Conservation (phyloP, 805 yeast genomes). For the Clavispora vitiphila region DNA sequence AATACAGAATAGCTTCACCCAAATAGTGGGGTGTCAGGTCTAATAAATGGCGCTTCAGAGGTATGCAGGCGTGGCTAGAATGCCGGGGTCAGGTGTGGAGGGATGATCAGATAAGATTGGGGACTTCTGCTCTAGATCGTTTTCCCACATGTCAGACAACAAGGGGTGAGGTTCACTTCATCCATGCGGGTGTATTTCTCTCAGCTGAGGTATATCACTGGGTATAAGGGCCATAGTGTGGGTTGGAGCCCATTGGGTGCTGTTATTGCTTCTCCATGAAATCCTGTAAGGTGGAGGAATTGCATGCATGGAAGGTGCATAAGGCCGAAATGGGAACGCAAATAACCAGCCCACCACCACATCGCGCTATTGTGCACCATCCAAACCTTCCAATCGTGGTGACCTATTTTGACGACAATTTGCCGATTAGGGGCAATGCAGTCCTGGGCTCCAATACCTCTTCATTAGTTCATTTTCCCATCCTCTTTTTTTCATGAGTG, state of each 20-base stretch:
- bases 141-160: too few species aligned
- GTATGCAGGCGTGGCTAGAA: not conserved
- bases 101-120: not conserved
- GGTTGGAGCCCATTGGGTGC: too few species aligned
- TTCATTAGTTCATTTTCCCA: too few species aligned
- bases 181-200: too few species aligned
- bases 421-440: too few species aligned
- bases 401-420: too few species aligned
- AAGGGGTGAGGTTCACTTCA: too few species aligned
- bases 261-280: not conserved
- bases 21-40: slow-evolving; percentile 1
- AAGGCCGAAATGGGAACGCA: not conserved
- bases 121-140: too few species aligned
- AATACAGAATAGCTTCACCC: not conserved
- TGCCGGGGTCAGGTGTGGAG: not conserved
- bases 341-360: not conserved
- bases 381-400: too few species aligned
- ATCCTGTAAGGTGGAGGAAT: not conserved
- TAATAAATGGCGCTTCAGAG: not conserved
- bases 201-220: too few species aligned
- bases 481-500: too few species aligned
- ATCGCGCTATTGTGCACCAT: not conserved
- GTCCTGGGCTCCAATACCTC: too few species aligned
- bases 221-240: not conserved
- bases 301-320: slow-evolving; percentile 1